Evolutionary conservation across 1,284 basidiomycete genomes (phyloP).

Genomic region (Vanrija sp.): DNA sequence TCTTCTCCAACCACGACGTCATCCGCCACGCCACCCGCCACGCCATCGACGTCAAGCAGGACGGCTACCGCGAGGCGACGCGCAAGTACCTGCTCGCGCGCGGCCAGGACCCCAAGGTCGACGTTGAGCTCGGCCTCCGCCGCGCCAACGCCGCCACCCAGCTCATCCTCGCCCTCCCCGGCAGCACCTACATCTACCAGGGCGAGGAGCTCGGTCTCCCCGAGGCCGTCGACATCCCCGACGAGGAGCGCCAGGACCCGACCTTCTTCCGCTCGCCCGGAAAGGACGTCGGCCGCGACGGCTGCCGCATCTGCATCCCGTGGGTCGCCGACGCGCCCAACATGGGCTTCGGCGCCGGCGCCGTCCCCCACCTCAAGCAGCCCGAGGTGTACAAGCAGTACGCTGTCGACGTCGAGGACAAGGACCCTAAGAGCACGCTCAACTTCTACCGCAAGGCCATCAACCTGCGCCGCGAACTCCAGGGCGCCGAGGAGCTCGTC

Average conservation of each 20-base stretch:
- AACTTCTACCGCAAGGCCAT: conserved; percentile 35
- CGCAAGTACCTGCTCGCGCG: conserved; percentile 22
- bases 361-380: conserved; percentile 29
- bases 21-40: conserved; percentile 40
- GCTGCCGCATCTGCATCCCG: conserved; percentile 38
- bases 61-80: conserved; percentile 13
- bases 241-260: conserved; percentile 36
- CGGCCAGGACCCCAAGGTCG: conserved; percentile 16
- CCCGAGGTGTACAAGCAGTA: conserved; percentile 29
- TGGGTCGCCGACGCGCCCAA: conserved; percentile 15
- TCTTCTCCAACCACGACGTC: conserved; percentile 42
- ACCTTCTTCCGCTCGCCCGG: conserved; percentile 36
- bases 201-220: conserved; percentile 44
- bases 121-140: conserved; percentile 27
- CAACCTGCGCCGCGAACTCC: conserved; percentile 25
- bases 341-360: conserved; percentile 30
- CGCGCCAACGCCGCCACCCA: conserved; percentile 34
- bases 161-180: conserved; percentile 40
- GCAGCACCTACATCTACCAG: conserved; percentile 43
- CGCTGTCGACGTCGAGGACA: conserved; percentile 31
- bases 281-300: conserved; percentile 36
- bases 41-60: conserved; percentile 25
- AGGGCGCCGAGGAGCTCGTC: conserved; percentile 33
- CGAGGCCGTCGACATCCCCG: conserved; percentile 36
- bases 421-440: conserved; percentile 29